Percentiles rank a stretch among this genome's conserved stretches.
phyloP scores from a whole-genome alignment of 805 yeast genomes.

The Kuraishia floccosa region DNA sequence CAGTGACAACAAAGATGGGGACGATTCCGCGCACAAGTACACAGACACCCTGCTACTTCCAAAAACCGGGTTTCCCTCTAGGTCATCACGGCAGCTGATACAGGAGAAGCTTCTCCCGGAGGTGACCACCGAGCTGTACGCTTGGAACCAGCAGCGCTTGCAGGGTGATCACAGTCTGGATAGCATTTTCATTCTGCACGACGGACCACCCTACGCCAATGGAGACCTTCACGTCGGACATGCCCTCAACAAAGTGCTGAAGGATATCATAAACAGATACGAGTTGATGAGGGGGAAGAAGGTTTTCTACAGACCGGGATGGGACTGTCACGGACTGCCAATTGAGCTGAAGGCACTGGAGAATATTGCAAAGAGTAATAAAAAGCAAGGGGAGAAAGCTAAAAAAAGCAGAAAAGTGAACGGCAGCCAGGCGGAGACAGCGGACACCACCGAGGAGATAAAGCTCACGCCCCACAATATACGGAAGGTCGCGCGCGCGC shows the following conservation, averaged over 20 bases:
- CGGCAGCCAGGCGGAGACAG: background rate
- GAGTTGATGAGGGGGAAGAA: conserved; percentile 51
- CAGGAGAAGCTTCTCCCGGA: conserved; percentile 33
- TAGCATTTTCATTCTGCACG: conserved; percentile 63
- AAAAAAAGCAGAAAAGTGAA: conserved; percentile 7
- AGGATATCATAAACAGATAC: conserved; percentile 74
- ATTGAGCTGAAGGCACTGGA: conserved; percentile 79
- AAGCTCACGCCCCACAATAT: conserved; percentile 36
- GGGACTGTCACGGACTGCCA: conserved; percentile 99
- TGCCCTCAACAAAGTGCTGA: conserved; percentile 78
- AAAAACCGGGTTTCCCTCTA: conserved; percentile 50
- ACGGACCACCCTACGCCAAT: conserved; percentile 98
- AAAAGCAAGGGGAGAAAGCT: conserved; percentile 9
- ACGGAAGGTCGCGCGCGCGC: conserved; percentile 51
- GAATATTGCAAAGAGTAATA: conserved; percentile 22
- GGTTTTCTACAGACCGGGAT: conserved; percentile 78
- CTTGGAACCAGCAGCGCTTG: conserved; percentile 37
- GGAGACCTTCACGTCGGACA: conserved; percentile 91
- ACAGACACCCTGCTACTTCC: conserved; percentile 56
- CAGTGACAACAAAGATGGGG: too few species aligned
- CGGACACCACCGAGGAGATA: conserved; percentile 6
- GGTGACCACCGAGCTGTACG: conserved; percentile 50
- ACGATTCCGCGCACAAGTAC: background rate
- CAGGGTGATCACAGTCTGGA: conserved; percentile 14
- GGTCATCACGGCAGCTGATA: conserved; percentile 37